Percentiles rank a stretch among this genome's conserved stretches.
phyloP scores from a whole-genome alignment of 495 filamentous ascomycete genomes.

The Trichocladium uniseriatum region DNA sequence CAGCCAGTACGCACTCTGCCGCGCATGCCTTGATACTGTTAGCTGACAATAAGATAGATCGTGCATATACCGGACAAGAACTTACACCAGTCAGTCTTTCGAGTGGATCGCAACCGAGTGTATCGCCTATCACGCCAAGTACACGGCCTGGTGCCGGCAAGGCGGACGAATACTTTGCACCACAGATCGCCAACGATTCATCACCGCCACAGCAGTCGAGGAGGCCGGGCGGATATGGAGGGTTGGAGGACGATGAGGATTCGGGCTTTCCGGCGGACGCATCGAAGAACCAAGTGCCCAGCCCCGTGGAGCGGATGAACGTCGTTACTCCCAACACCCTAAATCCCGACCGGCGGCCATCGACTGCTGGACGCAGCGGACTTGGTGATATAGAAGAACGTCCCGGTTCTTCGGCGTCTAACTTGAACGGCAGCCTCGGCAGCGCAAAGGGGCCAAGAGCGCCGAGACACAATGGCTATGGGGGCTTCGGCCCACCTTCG shows the following conservation, averaged over 20 bases:
- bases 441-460: conserved; percentile 28
- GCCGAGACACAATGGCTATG: conserved; percentile 42
- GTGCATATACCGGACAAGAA: conserved; percentile 49
- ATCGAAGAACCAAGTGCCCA: conserved; percentile 39
- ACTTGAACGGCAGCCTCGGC: conserved; percentile 30
- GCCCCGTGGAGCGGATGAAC: conserved; percentile 51
- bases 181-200: conserved; percentile 28
- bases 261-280: conserved; percentile 23
- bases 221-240: conserved; percentile 33
- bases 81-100: conserved; percentile 53
- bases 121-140: conserved; percentile 47
- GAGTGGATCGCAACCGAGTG: conserved; percentile 42
- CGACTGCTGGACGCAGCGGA: conserved; percentile 12
- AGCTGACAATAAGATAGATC: conserved; percentile 44
- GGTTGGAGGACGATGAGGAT: conserved; percentile 38
- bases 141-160: conserved; percentile 29
- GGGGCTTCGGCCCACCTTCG: conserved; percentile 36
- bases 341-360: conserved; percentile 32
- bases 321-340: conserved; percentile 60
- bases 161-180: conserved; percentile 32
- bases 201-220: conserved; percentile 21
- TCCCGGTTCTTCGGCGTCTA: conserved; percentile 34
- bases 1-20: conserved; percentile 44
- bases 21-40: neutral
- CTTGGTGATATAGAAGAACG: conserved; percentile 17